These are phyloP conservation scores for Musa balbisiana DNA, from an alignment of 202 grass and related monocot genomes.

Conservation along the genomic window DNA sequence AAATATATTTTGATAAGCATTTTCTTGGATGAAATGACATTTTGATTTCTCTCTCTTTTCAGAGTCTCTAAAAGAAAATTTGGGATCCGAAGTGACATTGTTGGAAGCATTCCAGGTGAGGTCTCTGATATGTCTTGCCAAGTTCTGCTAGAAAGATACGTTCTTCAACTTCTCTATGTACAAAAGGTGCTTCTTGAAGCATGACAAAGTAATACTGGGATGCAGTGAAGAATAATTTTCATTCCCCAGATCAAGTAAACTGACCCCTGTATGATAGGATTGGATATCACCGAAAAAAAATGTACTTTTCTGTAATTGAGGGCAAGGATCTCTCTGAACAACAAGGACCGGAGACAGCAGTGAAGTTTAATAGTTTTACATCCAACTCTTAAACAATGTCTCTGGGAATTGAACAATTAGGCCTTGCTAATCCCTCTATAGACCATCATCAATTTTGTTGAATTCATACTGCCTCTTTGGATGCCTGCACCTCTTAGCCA, in stretches of 20 bases:
- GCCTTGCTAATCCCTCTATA: background rate
- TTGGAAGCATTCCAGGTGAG: conserved; percentile 32
- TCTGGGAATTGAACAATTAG: background rate
- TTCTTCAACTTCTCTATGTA: conserved; percentile 64
- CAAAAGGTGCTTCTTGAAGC: conserved; percentile 54
- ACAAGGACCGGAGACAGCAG: background rate
- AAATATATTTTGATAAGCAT: background rate
- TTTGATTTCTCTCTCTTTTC: background rate
- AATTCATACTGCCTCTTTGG: background rate
- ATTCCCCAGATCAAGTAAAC: background rate
- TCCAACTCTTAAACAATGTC: conserved; percentile 1
- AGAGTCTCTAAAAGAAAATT: conserved; percentile 19
- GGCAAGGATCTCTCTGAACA: conserved; percentile 1
- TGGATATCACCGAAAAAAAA: background rate
- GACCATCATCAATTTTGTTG: background rate
- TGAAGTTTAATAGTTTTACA: background rate
- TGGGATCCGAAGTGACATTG: conserved; percentile 39
- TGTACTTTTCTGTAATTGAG: background rate
- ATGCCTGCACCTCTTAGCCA: background rate
- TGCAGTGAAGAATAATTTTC: background rate
- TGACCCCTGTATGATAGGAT: background rate
- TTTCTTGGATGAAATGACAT: background rate
- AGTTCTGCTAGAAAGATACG: conserved; percentile 64
- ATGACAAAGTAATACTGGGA: conserved; percentile 7
- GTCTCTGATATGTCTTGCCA: conserved; percentile 48